Conservation (phyloP, 1,284 basidiomycete genomes). For the Papiliotrema laurentii region DNA sequence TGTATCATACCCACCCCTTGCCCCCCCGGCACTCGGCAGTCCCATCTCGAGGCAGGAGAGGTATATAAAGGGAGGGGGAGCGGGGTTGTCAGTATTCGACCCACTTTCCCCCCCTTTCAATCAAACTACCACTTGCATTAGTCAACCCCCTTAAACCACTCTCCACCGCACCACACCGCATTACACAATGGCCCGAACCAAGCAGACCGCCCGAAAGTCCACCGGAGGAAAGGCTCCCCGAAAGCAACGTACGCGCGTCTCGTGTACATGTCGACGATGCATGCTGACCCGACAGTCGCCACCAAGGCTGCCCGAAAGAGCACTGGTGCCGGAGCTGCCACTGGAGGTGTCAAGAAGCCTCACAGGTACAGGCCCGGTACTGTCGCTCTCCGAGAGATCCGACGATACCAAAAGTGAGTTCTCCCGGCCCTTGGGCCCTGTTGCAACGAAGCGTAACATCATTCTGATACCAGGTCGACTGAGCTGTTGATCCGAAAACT, state of each 20-base stretch:
- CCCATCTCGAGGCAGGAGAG: too few relatives aligned
- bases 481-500: conserved; percentile 54
- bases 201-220: conserved; percentile 61
- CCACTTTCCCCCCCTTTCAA: too few relatives aligned
- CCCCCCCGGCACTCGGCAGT: too few relatives aligned
- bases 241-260: conserved; percentile 45
- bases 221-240: conserved; percentile 56
- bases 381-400: conserved; percentile 56
- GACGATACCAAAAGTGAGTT: conserved; percentile 53
- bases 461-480: conserved; percentile 37
- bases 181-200: conserved; percentile 40
- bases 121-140: too few relatives aligned
- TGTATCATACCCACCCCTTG: too few relatives aligned
- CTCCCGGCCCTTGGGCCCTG: conserved; percentile 9
- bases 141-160: too few relatives aligned
- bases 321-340: conserved; percentile 38
- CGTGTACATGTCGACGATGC: background rate
- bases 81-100: too few relatives aligned
- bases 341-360: conserved; percentile 60
- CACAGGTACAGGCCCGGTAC: conserved; percentile 58
- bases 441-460: background rate
- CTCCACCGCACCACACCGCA: conserved; percentile 3
- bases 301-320: conserved; percentile 53
- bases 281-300: conserved; percentile 30
- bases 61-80: too few relatives aligned